These are phyloP conservation scores for Podaxis sp. DNA, from an alignment of 768 basidiomycete genomes.

Conservation along the genomic window DNA sequence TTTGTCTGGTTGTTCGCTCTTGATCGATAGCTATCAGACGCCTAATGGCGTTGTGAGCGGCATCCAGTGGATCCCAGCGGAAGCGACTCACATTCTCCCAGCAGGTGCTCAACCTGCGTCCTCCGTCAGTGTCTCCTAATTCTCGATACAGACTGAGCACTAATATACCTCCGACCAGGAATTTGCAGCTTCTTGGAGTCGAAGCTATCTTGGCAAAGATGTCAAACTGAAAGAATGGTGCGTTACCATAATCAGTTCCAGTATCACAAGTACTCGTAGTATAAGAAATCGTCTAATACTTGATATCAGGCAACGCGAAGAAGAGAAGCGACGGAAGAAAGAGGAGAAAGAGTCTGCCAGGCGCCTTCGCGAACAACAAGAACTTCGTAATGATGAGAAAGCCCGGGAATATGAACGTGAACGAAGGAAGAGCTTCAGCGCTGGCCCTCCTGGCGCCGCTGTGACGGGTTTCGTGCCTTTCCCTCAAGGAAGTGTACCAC, in stretches of 20 bases:
- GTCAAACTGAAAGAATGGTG: slow-evolving; percentile 24
- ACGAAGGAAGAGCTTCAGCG: slow-evolving; percentile 52
- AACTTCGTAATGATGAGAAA: slow-evolving; percentile 41
- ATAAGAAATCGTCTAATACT: neutral
- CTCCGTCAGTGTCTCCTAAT: slow-evolving; percentile 32
- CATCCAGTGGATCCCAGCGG: slow-evolving; percentile 66
- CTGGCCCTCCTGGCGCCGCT: slow-evolving; percentile 28
- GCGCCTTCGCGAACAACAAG: slow-evolving; percentile 49
- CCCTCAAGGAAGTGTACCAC: slow-evolving; percentile 20
- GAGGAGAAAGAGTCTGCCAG: slow-evolving; percentile 42
- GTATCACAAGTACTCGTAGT: neutral
- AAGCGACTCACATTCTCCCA: slow-evolving; percentile 59
- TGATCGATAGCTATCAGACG: slow-evolving; percentile 61
- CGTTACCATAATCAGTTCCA: neutral
- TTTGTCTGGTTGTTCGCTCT: slow-evolving; percentile 18
- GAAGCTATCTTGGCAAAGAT: slow-evolving; percentile 33
- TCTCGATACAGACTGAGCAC: neutral
- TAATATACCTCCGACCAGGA: neutral
- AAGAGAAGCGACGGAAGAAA: slow-evolving; percentile 39
- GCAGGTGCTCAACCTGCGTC: slow-evolving; percentile 55
- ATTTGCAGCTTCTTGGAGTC: slow-evolving; percentile 38
- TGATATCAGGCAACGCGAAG: slow-evolving; percentile 39
- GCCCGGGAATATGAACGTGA: slow-evolving; percentile 58
- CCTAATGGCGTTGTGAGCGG: slow-evolving; percentile 63
- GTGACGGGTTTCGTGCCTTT: slow-evolving; percentile 22